These are phyloP conservation scores for Spiraea crenata DNA, from an alignment of 331 rosid species.

Conservation along the genomic window DNA sequence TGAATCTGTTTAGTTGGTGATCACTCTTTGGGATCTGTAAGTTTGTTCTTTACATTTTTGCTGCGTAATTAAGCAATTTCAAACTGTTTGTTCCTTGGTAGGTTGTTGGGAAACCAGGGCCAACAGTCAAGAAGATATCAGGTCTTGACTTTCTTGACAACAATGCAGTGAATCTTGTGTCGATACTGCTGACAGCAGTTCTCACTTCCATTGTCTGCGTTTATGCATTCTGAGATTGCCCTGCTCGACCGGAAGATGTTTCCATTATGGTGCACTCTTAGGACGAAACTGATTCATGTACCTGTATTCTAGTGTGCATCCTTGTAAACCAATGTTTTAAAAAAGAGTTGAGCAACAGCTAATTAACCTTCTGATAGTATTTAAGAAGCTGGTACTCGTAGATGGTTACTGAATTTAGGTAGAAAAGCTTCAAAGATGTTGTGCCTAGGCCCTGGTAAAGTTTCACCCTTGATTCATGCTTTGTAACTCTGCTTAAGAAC, in stretches of 20 bases:
- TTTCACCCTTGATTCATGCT: no score
- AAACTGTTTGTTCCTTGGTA: conserved; percentile 20
- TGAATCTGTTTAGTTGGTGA: neutral
- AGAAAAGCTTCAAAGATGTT: neutral
- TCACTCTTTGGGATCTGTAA: neutral
- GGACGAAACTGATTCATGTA: conserved; percentile 15
- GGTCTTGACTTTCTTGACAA: conserved; percentile 78
- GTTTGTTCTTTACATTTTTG: conserved; percentile 3
- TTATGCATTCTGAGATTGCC: conserved; percentile 45
- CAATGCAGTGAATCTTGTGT: conserved; percentile 81
- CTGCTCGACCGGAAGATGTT: neutral
- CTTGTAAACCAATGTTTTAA: conserved; percentile 2
- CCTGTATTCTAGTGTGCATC: conserved; percentile 4
- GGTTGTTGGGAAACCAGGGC: conserved; percentile 96
- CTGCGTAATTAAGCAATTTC: conserved; percentile 5
- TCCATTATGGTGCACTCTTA: neutral
- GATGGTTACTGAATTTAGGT: neutral
- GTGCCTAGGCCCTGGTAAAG: no score
- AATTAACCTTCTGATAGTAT: neutral
- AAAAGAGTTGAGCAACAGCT: neutral
- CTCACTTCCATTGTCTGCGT: conserved; percentile 59
- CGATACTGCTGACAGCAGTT: conserved; percentile 65
- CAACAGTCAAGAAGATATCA: conserved; percentile 72
- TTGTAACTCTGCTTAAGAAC: no score
- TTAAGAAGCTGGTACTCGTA: neutral